Conservation (phyloP, 73 alveolate genomes). For the Paramecium tetraurelia region DNA sequence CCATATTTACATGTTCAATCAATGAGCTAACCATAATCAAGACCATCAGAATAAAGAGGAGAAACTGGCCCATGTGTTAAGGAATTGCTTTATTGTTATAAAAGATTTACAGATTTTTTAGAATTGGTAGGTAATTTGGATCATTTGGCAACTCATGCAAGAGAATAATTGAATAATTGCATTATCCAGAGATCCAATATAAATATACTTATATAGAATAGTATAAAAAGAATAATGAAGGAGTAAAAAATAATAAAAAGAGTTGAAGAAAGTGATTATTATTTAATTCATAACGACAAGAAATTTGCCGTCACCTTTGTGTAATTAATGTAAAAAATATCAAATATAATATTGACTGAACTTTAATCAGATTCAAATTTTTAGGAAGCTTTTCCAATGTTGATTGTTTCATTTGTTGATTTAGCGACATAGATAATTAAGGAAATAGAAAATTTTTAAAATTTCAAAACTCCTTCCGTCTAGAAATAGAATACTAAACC, state of each 20-base stretch:
- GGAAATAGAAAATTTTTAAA: neutral
- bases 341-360: constrained; percentile 44
- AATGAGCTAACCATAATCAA: neutral
- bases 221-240: neutral
- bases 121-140: neutral
- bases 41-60: neutral
- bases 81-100: neutral
- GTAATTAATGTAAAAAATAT: neutral
- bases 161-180: neutral
- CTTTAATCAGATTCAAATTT: constrained; percentile 4
- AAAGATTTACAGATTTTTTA: neutral
- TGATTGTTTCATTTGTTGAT: constrained; percentile 5
- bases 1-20: neutral
- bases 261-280: constrained; percentile 35
- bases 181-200: neutral
- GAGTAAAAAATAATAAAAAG: constrained; percentile 19
- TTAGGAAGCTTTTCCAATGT: constrained; percentile 21
- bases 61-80: neutral
- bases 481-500: neutral
- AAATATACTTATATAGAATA: neutral
- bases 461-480: neutral
- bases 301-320: neutral
- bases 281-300: constrained; percentile 18
- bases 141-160: neutral
- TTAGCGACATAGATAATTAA: neutral